These are phyloP conservation scores for Aspergillus ruber DNA, from an alignment of 2,329 filamentous ascomycete genomes.

Conservation along the genomic window DNA sequence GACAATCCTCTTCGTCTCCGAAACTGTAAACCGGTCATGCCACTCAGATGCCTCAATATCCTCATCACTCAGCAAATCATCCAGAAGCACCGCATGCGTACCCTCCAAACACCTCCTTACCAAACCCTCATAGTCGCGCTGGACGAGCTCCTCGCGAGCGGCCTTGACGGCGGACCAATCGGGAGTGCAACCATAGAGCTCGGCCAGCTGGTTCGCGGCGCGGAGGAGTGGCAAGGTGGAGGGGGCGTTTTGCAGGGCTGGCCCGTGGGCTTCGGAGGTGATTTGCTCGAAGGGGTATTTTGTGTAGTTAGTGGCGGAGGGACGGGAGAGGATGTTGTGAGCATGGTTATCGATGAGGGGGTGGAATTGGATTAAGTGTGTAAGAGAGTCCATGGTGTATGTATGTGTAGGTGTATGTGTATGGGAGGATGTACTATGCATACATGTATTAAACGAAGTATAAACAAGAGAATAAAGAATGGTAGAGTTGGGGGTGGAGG, in stretches of 20 bases:
- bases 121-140: conserved; percentile 51
- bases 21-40: conserved; percentile 60
- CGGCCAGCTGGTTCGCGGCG: conserved; percentile 61
- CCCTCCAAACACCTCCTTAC: conserved; percentile 60
- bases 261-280: conserved; percentile 65
- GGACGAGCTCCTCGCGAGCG: conserved; percentile 43
- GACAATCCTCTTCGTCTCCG: conserved; percentile 65
- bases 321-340: conserved; percentile 36
- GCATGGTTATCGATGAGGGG: conserved; percentile 45
- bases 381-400: conserved; percentile 22
- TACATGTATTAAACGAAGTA: neutral
- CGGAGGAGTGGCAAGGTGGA: conserved; percentile 64
- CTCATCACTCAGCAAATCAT: conserved; percentile 61
- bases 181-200: conserved; percentile 56
- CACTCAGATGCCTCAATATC: conserved; percentile 55
- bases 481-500: neutral
- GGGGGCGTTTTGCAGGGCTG: conserved; percentile 57
- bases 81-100: conserved; percentile 68
- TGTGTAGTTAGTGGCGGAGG: conserved; percentile 26
- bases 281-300: conserved; percentile 54
- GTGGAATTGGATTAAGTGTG: conserved; percentile 31
- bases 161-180: conserved; percentile 54
- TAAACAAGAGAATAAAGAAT: conserved; percentile 1
- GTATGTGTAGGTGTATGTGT: too few species aligned
- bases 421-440: conserved; percentile 2